Evolutionary conservation across 2,329 filamentous ascomycete genomes (phyloP), one percentile per base, ranked within the genome.

Genomic region (Alternaria ventricosa): DNA sequence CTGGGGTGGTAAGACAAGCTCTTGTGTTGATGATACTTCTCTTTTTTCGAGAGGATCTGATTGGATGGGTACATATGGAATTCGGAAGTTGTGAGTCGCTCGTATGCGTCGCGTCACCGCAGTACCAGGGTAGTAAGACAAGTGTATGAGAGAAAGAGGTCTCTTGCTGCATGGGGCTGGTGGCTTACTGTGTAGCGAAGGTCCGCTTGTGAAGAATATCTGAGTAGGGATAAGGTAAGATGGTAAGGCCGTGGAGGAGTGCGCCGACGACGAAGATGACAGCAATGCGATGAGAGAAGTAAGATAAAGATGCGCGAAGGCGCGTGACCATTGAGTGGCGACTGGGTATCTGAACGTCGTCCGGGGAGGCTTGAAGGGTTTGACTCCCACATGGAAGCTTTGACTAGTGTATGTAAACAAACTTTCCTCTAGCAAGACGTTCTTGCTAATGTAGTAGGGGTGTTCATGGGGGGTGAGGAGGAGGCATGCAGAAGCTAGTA

Each of bases 61-160:
- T n/a, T 36, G 33, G 33, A 36, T 36, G 33, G 15, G 33, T 36
- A 36, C 15, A n/a, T 36, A 10, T 36, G 15, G 33, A 36, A n/a
- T 36, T n/a, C 33, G 33, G 33, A 36, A 36, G 33, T 36, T 36
- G 33, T 36, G 33, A 36, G 33, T 36, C 33, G 33, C 33, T 36
- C 33, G 33, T 36, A 15, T 36, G 33, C 33, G 33, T 36, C 33
- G 33, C 33, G 33, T 36, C 33, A n/a, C 15, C 33, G 33, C 15
- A 36, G 33, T 36, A 36, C 33, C 33, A 36, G 25, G 25, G 25
- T 25, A 8, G 25, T 25, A 28, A 28, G 27, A 28, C 10, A 28
- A 28, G 10, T 33, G 57, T 92, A 85, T 0, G 87, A 86, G 79
- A 97, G 93, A 9, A 99, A 86, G 0, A 97, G 85, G 2, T 88